phyloP scores from a whole-genome alignment of 1,284 basidiomycete genomes.

The Hymenochaete sp. region DNA sequence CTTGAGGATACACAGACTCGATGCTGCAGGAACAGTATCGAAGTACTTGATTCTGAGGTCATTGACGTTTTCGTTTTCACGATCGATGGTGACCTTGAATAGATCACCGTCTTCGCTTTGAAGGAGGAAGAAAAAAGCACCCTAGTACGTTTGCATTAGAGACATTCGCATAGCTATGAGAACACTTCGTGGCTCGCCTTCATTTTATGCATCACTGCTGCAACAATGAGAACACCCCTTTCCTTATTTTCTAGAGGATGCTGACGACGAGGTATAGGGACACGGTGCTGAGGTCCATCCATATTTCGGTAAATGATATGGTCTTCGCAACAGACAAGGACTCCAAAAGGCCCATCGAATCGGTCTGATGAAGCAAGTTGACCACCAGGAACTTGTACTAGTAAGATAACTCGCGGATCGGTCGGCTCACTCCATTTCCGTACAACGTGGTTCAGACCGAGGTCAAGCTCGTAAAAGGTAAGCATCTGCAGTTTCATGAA shows the following conservation, averaged over 20 bases:
- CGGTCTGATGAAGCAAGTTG: slow-evolving; percentile 81
- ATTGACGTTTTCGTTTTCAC: slow-evolving; percentile 88
- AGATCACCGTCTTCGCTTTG: slow-evolving; percentile 95
- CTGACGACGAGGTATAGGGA: slow-evolving; percentile 84
- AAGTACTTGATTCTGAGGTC: slow-evolving; percentile 95
- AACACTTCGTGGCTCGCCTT: slow-evolving; percentile 51
- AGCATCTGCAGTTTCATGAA: slow-evolving; percentile 1
- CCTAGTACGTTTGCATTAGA: slow-evolving; percentile 39
- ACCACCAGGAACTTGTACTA: slow-evolving; percentile 96
- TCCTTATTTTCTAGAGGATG: slow-evolving; percentile 78
- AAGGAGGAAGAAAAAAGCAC: slow-evolving; percentile 94
- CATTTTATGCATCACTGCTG: slow-evolving; percentile 98
- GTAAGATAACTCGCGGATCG: slow-evolving; percentile 84
- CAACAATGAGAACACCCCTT: slow-evolving; percentile 79
- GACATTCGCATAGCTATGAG: too few species aligned
- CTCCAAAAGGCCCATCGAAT: slow-evolving; percentile 93
- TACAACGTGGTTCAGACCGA: slow-evolving; percentile 94
- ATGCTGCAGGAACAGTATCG: slow-evolving; percentile 89
- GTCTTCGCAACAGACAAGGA: slow-evolving; percentile 92
- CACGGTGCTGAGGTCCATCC: slow-evolving; percentile 82
- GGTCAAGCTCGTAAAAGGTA: slow-evolving; percentile 94
- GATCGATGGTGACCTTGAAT: slow-evolving; percentile 94
- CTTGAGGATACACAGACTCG: slow-evolving; percentile 89
- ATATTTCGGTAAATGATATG: slow-evolving; percentile 95
- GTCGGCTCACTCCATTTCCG: slow-evolving; percentile 96